Percentiles rank a stretch among this genome's conserved stretches.
Evolutionary conservation across 2,329 filamentous ascomycete genomes (phyloP).

Genomic region (Polychaeton citri): DNA sequence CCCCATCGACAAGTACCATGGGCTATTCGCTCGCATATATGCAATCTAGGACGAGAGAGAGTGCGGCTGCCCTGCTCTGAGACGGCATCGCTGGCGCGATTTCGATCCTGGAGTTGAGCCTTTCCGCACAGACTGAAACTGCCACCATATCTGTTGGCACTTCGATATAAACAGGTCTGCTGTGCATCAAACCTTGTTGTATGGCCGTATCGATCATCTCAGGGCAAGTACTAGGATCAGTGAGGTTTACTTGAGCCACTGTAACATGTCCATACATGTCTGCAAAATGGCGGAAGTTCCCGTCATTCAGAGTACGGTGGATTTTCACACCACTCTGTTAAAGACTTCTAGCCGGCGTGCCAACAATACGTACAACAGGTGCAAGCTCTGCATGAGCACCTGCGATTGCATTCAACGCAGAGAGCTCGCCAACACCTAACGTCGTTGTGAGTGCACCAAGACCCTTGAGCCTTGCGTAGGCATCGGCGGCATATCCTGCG

Average conservation of each 20-base stretch:
- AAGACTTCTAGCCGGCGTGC: conserved; percentile 27
- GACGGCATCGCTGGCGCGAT: conserved; percentile 31
- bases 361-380: conserved; percentile 35
- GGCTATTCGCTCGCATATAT: conserved; percentile 35
- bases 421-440: conserved; percentile 36
- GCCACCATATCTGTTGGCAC: conserved; percentile 70
- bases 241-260: conserved; percentile 56
- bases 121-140: conserved; percentile 60
- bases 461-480: conserved; percentile 34
- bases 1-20: conserved; percentile 39
- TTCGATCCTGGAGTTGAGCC: conserved; percentile 58
- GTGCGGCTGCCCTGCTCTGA: neutral
- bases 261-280: conserved; percentile 65
- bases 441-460: conserved; percentile 34
- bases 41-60: conserved; percentile 21
- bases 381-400: conserved; percentile 34
- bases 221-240: conserved; percentile 50
- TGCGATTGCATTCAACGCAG: conserved; percentile 34
- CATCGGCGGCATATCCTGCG: conserved; percentile 33
- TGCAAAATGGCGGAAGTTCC: conserved; percentile 71
- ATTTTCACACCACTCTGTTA: conserved; percentile 29
- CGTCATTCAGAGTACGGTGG: conserved; percentile 30
- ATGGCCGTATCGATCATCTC: conserved; percentile 64
- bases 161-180: conserved; percentile 71
- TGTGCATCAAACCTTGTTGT: conserved; percentile 58